phyloP scores from a whole-genome alignment of 1,284 basidiomycete genomes.

The Athelia psychrophila region DNA sequence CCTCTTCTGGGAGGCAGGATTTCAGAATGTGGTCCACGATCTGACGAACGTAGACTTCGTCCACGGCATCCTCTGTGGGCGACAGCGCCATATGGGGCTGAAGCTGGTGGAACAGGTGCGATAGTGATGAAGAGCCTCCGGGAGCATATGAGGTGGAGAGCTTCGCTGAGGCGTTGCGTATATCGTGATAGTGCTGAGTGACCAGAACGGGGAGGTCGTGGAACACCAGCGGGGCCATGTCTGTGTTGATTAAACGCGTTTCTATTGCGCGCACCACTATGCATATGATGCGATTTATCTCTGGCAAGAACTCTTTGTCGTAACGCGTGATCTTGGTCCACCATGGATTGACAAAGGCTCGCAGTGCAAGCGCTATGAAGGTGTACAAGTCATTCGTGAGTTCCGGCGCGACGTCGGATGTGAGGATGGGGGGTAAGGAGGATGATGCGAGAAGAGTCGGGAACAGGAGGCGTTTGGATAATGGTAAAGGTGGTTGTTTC shows the following conservation, averaged over 20 bases:
- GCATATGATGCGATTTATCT: slow-evolving; percentile 59
- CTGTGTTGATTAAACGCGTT: slow-evolving; percentile 48
- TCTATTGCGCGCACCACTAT: slow-evolving; percentile 61
- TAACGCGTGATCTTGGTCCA: slow-evolving; percentile 79
- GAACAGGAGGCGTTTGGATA: slow-evolving; percentile 58
- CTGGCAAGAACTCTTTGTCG: slow-evolving; percentile 77
- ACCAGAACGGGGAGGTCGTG: slow-evolving; percentile 60
- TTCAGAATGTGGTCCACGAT: slow-evolving; percentile 70
- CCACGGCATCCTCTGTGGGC: slow-evolving; percentile 51
- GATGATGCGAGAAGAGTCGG: slow-evolving; percentile 45
- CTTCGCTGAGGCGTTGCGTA: slow-evolving; percentile 61
- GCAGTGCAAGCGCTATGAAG: slow-evolving; percentile 70
- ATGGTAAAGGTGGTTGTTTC: not conserved
- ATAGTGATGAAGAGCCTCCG: slow-evolving; percentile 57
- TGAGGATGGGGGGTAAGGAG: slow-evolving; percentile 53
- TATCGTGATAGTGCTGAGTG: slow-evolving; percentile 73
- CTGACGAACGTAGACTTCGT: slow-evolving; percentile 77
- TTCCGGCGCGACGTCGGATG: slow-evolving; percentile 41
- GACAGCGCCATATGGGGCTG: slow-evolving; percentile 79
- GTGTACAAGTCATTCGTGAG: slow-evolving; percentile 73
- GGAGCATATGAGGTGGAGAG: slow-evolving; percentile 63
- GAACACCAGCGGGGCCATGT: slow-evolving; percentile 58
- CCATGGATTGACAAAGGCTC: slow-evolving; percentile 78
- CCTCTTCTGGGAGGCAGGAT: slow-evolving; percentile 62
- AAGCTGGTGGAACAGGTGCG: slow-evolving; percentile 69